Evolutionary conservation across 805 yeast species (phyloP).

Genomic region (Soucietia sequanensis): DNA sequence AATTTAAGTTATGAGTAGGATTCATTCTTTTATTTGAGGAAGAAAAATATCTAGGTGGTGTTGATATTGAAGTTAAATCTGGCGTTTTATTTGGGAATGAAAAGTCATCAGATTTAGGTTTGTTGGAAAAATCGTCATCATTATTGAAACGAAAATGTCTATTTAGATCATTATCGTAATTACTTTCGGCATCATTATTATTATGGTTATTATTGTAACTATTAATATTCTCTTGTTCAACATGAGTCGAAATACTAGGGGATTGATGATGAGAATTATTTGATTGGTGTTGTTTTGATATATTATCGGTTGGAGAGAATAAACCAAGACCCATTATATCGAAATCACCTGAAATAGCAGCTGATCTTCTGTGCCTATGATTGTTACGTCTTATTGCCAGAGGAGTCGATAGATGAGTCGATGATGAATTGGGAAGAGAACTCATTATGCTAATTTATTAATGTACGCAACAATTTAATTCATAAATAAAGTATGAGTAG

Average conservation of each 20-base stretch:
- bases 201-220: constrained; percentile 1
- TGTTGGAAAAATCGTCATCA: constrained; percentile 32
- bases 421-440: constrained; percentile 10
- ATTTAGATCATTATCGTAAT: constrained; percentile 18
- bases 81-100: constrained; percentile 27
- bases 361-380: constrained; percentile 82
- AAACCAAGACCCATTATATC: constrained; percentile 46
- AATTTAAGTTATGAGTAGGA: constrained; percentile 20
- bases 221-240: not conserved
- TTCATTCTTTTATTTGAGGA: constrained; percentile 13
- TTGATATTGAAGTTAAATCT: constrained; percentile 13
- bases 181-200: constrained; percentile 4
- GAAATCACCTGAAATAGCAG: constrained; percentile 86
- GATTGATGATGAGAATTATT: not conserved
- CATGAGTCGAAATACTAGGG: too few relatives aligned
- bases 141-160: constrained; percentile 32
- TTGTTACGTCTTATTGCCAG: constrained; percentile 35
- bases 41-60: constrained; percentile 11
- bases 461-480: too few relatives aligned
- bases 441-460: constrained; percentile 6
- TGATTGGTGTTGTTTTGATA: constrained; percentile 13
- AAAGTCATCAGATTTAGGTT: constrained; percentile 17
- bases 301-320: constrained; percentile 33
- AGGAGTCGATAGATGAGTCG: constrained; percentile 8
- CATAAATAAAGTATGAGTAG: too few relatives aligned